Evolutionary conservation across 768 basidiomycete genomes (phyloP), one percentile per base, ranked within the genome.

Genomic region (Macrolepiota fuliginosa): DNA sequence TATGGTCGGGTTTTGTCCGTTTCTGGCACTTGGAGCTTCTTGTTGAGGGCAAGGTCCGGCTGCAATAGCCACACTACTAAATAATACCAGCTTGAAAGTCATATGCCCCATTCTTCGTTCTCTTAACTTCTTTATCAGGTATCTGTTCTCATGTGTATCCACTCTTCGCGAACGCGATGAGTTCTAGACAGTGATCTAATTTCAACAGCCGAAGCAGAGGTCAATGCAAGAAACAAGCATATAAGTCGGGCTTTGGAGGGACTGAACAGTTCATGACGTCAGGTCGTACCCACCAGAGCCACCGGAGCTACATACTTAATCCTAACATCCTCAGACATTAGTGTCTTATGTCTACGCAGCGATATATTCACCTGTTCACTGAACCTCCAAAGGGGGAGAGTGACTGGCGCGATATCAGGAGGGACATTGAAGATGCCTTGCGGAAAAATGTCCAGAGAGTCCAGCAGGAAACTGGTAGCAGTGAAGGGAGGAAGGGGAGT

Each of bases 401-500:
- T 19, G 69, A 69, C 25, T 70, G 69, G 70, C 56, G 64, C 46
- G 46, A 58, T 12, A 62, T 67, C 19, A 65, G 65, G 19, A 57
- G 67, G 12, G 66, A 69, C 32, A 72, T 77, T 24, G 66, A 64
- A 17, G 58, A 62, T 35, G 67, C 67, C 4, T 63, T 77, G n/a
- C 37, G 63, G 6, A 36, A 46, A 4, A 72, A 73, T 42, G 64
- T 73, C 1, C 53, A 63, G n/a, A 50, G 29, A 11, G 67, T 76
- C 13, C 72, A 72, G 36, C 49, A 56, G 11, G 62, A 69, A 32
- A 56, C 64, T 1, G 56, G 42, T 15, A 63, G 63, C 13, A 54
- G 46, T 1, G 61, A 64, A 6, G 46, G 63, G 15, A 62, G 55
- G 24, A 63, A 64, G 17, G 69, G 69, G 15, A 67, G 68, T 37